A percentile compares a stretch with the other conserved stretches of the same genome.
These are phyloP conservation scores for Ordospora colligata DNA, from an alignment of 371 early-diverging fungal species.

Conservation along the genomic window DNA sequence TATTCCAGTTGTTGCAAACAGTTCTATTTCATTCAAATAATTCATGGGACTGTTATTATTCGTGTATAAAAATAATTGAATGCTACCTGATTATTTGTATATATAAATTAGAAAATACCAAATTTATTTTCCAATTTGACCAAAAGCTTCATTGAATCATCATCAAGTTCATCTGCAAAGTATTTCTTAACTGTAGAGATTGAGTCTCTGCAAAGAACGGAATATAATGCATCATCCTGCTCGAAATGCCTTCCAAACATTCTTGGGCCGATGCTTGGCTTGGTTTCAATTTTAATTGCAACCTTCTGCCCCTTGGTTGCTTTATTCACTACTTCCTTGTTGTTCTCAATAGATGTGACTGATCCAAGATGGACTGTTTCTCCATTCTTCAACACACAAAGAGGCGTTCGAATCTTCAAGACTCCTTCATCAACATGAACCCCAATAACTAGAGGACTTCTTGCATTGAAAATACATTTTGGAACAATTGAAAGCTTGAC, in stretches of 20 bases:
- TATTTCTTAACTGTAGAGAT: constrained; percentile 89
- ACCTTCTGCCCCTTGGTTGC: constrained; percentile 81
- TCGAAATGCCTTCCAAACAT: constrained; percentile 87
- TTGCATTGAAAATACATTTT: constrained; percentile 83
- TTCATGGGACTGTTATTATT: neutral
- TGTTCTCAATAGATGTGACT: constrained; percentile 85
- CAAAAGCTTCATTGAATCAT: constrained; percentile 80
- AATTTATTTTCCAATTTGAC: constrained; percentile 65
- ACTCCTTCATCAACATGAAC: constrained; percentile 86
- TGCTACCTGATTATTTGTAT: neutral
- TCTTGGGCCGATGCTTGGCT: constrained; percentile 73
- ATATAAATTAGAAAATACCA: constrained; percentile 52
- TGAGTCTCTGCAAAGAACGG: constrained; percentile 73
- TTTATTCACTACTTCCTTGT: constrained; percentile 74
- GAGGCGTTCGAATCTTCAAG: constrained; percentile 79
- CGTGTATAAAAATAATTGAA: neutral
- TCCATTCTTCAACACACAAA: constrained; percentile 70
- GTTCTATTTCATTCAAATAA: neutral
- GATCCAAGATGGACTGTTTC: constrained; percentile 70
- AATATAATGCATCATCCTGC: constrained; percentile 67
- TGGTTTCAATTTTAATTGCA: constrained; percentile 85
- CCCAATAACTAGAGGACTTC: constrained; percentile 90
- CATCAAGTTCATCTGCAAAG: constrained; percentile 81
- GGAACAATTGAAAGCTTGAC: constrained; percentile 82
- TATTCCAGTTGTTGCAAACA: neutral